phyloP scores from a whole-genome alignment of 78 protist genomes.

The Anaeramoeba flamelloides region DNA sequence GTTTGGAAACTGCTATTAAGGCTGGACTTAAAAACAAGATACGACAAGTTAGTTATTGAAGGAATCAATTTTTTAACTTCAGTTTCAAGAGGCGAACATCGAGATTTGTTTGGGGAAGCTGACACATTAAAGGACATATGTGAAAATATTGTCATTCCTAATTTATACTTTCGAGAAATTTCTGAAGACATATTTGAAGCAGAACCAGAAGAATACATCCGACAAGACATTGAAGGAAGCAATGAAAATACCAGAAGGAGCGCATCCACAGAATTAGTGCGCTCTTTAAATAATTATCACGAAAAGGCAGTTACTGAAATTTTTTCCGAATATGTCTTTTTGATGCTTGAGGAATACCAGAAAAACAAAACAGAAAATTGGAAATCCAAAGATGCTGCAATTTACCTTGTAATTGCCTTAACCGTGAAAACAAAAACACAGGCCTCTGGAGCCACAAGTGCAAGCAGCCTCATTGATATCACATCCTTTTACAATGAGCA shows the following conservation, averaged over 20 bases:
- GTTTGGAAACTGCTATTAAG: background rate
- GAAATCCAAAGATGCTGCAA: constrained; percentile 66
- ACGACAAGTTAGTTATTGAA: constrained; percentile 30
- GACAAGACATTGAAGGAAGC: constrained; percentile 74
- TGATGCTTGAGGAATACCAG: constrained; percentile 23
- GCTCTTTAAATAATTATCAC: constrained; percentile 47
- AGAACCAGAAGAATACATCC: constrained; percentile 60
- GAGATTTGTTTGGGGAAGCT: constrained; percentile 31
- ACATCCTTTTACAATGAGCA: constrained; percentile 34
- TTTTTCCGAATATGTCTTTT: constrained; percentile 26
- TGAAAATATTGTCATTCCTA: constrained; percentile 56
- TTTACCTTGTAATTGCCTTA: constrained; percentile 66
- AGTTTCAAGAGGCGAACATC: constrained; percentile 32
- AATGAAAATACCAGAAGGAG: constrained; percentile 70
- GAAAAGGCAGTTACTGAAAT: constrained; percentile 36
- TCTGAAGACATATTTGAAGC: constrained; percentile 64
- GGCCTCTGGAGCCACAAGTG: background rate
- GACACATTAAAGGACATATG: constrained; percentile 43
- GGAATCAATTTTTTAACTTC: constrained; percentile 54
- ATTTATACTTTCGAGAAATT: constrained; percentile 40
- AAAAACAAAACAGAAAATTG: constrained; percentile 26
- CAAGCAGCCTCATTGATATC: constrained; percentile 22
- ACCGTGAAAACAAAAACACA: constrained; percentile 31
- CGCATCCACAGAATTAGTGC: constrained; percentile 55
- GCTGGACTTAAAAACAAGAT: background rate